phyloP scores from a whole-genome alignment of 805 yeast genomes.

The Isabelozyma heimii region DNA sequence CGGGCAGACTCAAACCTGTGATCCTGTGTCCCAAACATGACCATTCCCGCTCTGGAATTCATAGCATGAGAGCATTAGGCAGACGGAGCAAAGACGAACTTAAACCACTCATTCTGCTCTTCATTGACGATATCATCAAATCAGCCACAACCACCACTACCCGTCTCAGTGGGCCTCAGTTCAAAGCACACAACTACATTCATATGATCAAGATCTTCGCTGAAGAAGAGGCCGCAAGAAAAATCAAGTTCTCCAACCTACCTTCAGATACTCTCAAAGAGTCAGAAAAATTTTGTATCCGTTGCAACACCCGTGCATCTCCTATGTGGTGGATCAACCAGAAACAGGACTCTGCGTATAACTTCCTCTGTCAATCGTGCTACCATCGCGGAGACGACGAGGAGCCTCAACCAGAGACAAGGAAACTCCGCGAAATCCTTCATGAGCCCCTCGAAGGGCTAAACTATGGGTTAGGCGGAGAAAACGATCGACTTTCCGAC shows the following conservation, averaged over 20 bases:
- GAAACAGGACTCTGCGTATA: background rate
- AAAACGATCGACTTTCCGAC: slow-evolving; percentile 17
- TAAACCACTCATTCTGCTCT: slow-evolving; percentile 39
- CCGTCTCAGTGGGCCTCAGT: slow-evolving; percentile 30
- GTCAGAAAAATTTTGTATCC: slow-evolving; percentile 11
- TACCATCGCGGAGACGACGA: slow-evolving; percentile 16
- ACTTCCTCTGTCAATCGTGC: slow-evolving; percentile 29
- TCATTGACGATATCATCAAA: slow-evolving; percentile 32
- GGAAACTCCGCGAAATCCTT: slow-evolving; percentile 18
- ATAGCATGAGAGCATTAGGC: slow-evolving; percentile 26
- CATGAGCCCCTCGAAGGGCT: slow-evolving; percentile 29
- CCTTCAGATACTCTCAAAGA: background rate
- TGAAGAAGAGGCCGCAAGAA: slow-evolving; percentile 5
- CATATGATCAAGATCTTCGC: slow-evolving; percentile 15
- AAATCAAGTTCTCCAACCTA: background rate
- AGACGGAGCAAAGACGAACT: slow-evolving; percentile 25
- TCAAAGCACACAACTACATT: slow-evolving; percentile 28
- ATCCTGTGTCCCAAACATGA: slow-evolving; percentile 44
- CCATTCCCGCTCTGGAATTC: slow-evolving; percentile 14
- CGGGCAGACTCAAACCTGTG: slow-evolving; percentile 44
- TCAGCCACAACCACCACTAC: slow-evolving; percentile 1
- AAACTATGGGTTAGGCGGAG: slow-evolving; percentile 27
- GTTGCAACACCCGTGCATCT: slow-evolving; percentile 23
- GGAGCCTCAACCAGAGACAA: slow-evolving; percentile 10
- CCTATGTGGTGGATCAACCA: slow-evolving; percentile 36